Conservation (phyloP, 2,329 filamentous ascomycete genomes). For the Cordyceps tenuipes region DNA sequence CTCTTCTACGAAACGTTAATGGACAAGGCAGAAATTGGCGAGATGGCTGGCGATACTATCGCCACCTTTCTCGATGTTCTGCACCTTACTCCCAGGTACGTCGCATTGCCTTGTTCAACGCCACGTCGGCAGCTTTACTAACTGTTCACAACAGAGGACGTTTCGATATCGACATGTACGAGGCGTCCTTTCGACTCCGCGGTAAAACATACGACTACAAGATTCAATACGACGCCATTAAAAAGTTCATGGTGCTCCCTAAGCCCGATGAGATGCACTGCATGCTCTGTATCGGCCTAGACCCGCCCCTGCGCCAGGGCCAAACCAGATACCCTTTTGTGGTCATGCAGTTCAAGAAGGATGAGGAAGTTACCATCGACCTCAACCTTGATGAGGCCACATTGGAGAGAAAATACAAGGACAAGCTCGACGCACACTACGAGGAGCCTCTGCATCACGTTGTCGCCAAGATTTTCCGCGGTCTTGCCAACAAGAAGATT, state of each 20-base stretch:
- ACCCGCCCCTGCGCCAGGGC: constrained; percentile 90
- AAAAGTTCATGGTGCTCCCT: constrained; percentile 97
- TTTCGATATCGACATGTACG: constrained; percentile 99
- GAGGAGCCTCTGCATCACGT: constrained; percentile 91
- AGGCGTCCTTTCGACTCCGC: constrained; percentile 89
- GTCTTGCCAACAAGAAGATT: constrained; percentile 89
- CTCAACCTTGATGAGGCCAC: constrained; percentile 91
- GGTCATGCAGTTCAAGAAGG: constrained; percentile 98
- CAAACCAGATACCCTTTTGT: constrained; percentile 97
- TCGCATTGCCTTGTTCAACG: constrained; percentile 6
- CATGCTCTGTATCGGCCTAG: constrained; percentile 87
- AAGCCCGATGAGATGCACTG: constrained; percentile 98
- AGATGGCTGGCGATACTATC: constrained; percentile 96
- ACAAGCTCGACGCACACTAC: constrained; percentile 81
- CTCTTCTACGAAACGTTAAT: constrained; percentile 98
- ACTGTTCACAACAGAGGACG: constrained; percentile 65
- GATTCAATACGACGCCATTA: constrained; percentile 95
- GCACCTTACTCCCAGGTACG: constrained; percentile 85
- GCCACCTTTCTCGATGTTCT: constrained; percentile 95
- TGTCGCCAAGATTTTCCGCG: constrained; percentile 90
- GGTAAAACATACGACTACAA: constrained; percentile 99
- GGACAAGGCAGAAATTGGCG: constrained; percentile 97
- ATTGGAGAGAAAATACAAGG: constrained; percentile 76
- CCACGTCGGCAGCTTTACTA: constrained; percentile 14
- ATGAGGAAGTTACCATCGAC: constrained; percentile 94